A percentile compares a stretch with the other conserved stretches of the same genome.
Evolutionary conservation across 768 basidiomycete genomes (phyloP).

Genomic region (Hypsizygus marmoreus): DNA sequence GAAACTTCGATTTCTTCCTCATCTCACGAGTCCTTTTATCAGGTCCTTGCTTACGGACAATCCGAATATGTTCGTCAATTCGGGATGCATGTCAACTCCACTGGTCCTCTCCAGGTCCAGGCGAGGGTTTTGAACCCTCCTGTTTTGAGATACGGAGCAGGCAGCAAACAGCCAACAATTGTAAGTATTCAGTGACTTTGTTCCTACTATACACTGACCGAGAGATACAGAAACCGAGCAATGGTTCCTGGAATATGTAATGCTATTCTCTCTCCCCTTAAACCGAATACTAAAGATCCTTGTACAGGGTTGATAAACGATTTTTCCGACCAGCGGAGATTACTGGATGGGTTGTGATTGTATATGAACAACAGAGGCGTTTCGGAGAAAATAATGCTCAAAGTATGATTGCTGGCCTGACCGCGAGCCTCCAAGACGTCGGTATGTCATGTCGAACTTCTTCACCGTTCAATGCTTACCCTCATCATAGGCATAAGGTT

Average conservation of each 20-base stretch:
- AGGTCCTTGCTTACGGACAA: constrained; percentile 70
- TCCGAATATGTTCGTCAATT: constrained; percentile 77
- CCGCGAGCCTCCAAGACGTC: constrained; percentile 51
- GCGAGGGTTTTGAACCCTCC: constrained; percentile 70
- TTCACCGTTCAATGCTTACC: neutral
- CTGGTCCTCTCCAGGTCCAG: constrained; percentile 54
- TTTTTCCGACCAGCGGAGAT: constrained; percentile 63
- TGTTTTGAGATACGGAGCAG: constrained; percentile 62
- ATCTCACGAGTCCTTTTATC: constrained; percentile 1
- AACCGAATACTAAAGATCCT: constrained; percentile 2
- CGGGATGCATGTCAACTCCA: constrained; percentile 61
- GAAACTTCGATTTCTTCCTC: neutral
- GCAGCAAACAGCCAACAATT: constrained; percentile 56
- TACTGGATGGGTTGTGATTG: constrained; percentile 59
- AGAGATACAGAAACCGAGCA: constrained; percentile 48
- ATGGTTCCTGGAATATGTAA: constrained; percentile 83
- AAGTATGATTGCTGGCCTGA: constrained; percentile 58
- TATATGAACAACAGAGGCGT: constrained; percentile 64
- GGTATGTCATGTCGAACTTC: constrained; percentile 43
- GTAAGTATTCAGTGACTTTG: constrained; percentile 37
- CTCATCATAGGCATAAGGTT: constrained; percentile 57
- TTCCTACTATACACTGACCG: constrained; percentile 8
- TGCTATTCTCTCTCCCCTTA: neutral
- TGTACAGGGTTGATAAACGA: constrained; percentile 66
- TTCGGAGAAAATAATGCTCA: constrained; percentile 51